A percentile compares a stretch with the other conserved stretches of the same genome.
These are phyloP conservation scores for Alternaria sp. DNA, from an alignment of 2,329 filamentous ascomycete species.

Conservation along the genomic window DNA sequence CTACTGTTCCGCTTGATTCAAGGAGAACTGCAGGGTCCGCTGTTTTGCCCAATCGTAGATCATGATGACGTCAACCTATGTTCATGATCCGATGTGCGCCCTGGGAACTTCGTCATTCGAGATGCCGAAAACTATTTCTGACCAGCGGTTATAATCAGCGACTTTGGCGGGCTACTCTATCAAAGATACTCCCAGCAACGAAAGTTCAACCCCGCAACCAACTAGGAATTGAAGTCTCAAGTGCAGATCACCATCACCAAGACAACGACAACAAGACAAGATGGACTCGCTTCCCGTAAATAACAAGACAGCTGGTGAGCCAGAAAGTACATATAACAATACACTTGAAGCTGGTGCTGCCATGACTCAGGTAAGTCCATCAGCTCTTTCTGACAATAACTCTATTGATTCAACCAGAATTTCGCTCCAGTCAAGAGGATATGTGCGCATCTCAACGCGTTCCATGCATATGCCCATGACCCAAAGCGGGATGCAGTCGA, in stretches of 20 bases:
- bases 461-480: constrained; percentile 82
- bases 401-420: constrained; percentile 54
- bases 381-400: neutral
- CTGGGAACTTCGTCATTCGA: neutral
- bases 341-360: constrained; percentile 69
- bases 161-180: neutral
- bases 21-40: neutral
- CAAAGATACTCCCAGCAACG: neutral
- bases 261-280: neutral
- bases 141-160: neutral
- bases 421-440: constrained; percentile 75
- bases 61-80: constrained; percentile 18
- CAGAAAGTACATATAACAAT: constrained; percentile 64
- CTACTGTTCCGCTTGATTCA: neutral
- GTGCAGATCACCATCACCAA: neutral
- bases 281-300: constrained; percentile 52
- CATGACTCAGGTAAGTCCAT: constrained; percentile 62
- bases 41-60: constrained; percentile 9
- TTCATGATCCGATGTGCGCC: constrained; percentile 3
- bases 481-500: constrained; percentile 72
- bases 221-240: neutral
- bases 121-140: neutral
- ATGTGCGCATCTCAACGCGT: constrained; percentile 87
- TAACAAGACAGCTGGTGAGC: constrained; percentile 59
- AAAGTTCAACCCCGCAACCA: neutral